Percentiles rank a stretch among this genome's conserved stretches.
phyloP scores from a whole-genome alignment of 2,329 filamentous ascomycete genomes.

The Gaeumannomyces tritici region DNA sequence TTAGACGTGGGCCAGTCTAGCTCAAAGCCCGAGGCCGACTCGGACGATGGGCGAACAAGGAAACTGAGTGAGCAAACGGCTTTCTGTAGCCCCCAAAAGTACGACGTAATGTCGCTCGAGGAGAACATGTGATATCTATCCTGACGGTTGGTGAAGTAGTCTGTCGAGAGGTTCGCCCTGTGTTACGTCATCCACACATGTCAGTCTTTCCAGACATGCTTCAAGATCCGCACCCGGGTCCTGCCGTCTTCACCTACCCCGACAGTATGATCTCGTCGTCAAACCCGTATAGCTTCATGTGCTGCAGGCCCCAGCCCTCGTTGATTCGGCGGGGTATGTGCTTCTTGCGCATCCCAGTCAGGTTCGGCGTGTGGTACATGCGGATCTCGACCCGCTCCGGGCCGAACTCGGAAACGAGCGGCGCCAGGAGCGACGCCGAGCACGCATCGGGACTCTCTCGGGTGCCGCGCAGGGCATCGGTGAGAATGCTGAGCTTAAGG shows the following conservation, averaged over 20 bases:
- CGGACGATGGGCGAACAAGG: conserved; percentile 53
- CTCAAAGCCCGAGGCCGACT: conserved; percentile 44
- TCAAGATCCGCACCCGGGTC: no score
- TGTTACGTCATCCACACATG: conserved; percentile 8
- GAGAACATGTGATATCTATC: conserved; percentile 91
- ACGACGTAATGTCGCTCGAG: conserved; percentile 68
- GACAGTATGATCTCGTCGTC: conserved; percentile 95
- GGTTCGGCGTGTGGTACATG: conserved; percentile 96
- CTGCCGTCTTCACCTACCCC: conserved; percentile 42
- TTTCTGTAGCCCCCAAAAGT: conserved; percentile 70
- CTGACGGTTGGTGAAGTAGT: conserved; percentile 95
- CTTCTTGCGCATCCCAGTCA: conserved; percentile 78
- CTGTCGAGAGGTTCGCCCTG: conserved; percentile 75
- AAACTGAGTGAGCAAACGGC: conserved; percentile 77
- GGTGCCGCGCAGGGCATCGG: conserved; percentile 84
- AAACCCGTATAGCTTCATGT: conserved; percentile 97
- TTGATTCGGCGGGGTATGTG: conserved; percentile 84
- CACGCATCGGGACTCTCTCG: conserved; percentile 79
- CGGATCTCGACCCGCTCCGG: conserved; percentile 77
- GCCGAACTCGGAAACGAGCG: conserved; percentile 78
- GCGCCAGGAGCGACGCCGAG: conserved; percentile 78
- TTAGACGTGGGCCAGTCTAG: conserved; percentile 70
- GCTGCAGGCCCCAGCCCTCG: conserved; percentile 95
- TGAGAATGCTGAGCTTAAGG: conserved; percentile 78
- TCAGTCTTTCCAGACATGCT: background rate